A percentile compares a stretch with the other conserved stretches of the same genome.
Evolutionary conservation across 225 moss, liverwort and hornwort species (phyloP).

Genomic region (Pleurozium schreberi): DNA sequence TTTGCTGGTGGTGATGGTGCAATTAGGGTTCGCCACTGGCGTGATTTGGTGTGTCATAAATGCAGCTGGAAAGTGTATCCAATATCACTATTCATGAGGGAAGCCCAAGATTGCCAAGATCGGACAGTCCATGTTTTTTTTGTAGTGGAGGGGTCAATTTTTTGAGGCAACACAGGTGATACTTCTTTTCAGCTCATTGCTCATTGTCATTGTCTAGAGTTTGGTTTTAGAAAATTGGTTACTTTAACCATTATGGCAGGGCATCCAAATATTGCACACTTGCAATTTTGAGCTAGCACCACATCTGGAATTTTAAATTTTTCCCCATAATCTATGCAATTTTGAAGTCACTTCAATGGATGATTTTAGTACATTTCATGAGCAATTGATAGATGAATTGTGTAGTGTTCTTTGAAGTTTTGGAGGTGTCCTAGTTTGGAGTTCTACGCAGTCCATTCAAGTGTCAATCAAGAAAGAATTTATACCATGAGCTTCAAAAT

Average conservation of each 20-base stretch:
- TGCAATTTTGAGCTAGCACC: background rate
- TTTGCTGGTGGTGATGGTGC: conserved; percentile 8
- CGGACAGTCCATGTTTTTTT: no score
- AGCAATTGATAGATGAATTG: background rate
- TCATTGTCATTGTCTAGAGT: no score
- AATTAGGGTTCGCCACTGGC: conserved; percentile 15
- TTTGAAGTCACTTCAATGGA: no score
- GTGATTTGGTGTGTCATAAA: conserved; percentile 30
- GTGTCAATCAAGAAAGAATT: background rate
- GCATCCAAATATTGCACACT: accelerated
- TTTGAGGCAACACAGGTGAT: no score
- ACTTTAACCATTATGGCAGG: background rate
- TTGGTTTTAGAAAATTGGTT: background rate
- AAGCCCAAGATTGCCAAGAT: no score
- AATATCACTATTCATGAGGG: no score
- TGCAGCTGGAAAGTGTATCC: conserved; percentile 45
- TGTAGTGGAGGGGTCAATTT: no score
- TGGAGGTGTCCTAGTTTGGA: background rate
- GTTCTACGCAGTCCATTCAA: background rate
- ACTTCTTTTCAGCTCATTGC: no score
- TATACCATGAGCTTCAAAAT: background rate
- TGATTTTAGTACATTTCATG: background rate
- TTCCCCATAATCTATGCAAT: background rate
- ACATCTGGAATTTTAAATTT: background rate
- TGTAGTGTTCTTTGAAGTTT: background rate